phyloP scores from a whole-genome alignment of 768 basidiomycete genomes.

The Pisolithus orientalis region DNA sequence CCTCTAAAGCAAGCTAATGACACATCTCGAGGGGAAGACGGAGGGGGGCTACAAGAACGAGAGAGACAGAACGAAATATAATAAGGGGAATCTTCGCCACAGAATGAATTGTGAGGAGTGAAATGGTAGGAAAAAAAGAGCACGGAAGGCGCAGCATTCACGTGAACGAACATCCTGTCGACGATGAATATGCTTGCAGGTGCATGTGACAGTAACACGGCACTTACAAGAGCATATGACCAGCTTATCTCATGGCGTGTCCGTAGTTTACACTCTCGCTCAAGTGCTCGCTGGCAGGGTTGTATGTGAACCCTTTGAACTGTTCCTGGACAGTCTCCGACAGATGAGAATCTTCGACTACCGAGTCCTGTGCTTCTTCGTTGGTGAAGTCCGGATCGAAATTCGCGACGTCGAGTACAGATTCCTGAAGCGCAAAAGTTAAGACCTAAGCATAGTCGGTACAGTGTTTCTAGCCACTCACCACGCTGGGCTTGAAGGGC shows the following conservation, averaged over 20 bases:
- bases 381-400: constrained; percentile 98
- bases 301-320: constrained; percentile 88
- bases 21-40: background rate
- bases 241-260: constrained; percentile 27
- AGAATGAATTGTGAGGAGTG: background rate
- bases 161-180: background rate
- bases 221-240: background rate
- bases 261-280: constrained; percentile 75
- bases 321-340: constrained; percentile 97
- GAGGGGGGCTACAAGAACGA: background rate
- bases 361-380: constrained; percentile 91
- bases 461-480: constrained; percentile 32
- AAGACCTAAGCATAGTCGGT: background rate
- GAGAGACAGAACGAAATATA: background rate
- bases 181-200: background rate
- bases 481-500: constrained; percentile 95
- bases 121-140: background rate
- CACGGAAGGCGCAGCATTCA: background rate
- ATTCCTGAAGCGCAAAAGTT: constrained; percentile 47
- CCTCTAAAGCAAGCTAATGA: background rate
- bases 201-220: background rate
- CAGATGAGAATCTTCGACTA: constrained; percentile 87
- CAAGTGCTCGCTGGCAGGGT: constrained; percentile 77
- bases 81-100: background rate
- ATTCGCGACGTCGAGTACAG: constrained; percentile 90